phyloP scores from a whole-genome alignment of 768 basidiomycete genomes.

The Chlorophyllum brunneum region DNA sequence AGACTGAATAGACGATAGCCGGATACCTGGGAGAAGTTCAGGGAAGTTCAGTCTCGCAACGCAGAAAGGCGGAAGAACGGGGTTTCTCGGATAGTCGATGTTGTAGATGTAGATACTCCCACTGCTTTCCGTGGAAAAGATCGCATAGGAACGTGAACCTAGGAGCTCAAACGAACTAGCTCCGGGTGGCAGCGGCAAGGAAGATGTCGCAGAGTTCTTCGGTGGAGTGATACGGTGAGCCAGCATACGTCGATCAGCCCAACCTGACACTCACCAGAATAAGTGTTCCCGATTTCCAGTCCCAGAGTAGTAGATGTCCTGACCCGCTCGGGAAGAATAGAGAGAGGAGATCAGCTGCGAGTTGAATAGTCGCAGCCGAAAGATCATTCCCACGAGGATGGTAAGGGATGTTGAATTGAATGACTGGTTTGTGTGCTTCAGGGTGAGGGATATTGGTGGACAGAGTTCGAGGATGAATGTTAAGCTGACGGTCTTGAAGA shows the following conservation, averaged over 20 bases:
- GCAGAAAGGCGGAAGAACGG: conserved; percentile 4
- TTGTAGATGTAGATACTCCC: conserved; percentile 43
- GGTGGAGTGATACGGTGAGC: background rate
- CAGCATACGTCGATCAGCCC: background rate
- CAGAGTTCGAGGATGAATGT: conserved; percentile 41
- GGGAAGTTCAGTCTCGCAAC: conserved; percentile 14
- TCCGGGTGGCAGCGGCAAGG: conserved; percentile 19
- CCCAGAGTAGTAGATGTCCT: conserved; percentile 41
- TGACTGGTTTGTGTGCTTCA: conserved; percentile 26
- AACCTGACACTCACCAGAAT: conserved; percentile 35
- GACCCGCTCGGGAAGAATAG: conserved; percentile 32
- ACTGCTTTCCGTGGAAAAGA: conserved; percentile 28
- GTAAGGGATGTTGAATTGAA: conserved; percentile 23
- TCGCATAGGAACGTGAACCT: conserved; percentile 35
- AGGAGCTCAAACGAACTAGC: conserved; percentile 47
- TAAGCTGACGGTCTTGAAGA: conserved; percentile 13
- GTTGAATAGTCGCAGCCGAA: conserved; percentile 39
- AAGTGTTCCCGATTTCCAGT: conserved; percentile 43
- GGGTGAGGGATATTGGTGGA: conserved; percentile 40
- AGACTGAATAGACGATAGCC: conserved; percentile 19
- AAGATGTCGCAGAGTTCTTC: conserved; percentile 25
- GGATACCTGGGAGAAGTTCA: conserved; percentile 13
- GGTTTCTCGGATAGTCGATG: conserved; percentile 22
- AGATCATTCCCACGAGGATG: conserved; percentile 18
- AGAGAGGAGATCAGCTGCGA: conserved; percentile 52